Evolutionary conservation across 176 grass and related monocot species (phyloP).

Genomic region (Triticum aestivum): IWGSC_CS_RefSeq_v2.1 NC_057798.1:45483547-45484046

Average conservation of each 20-base stretch:
- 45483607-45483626: conserved; percentile 1
- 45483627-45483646: background rate
- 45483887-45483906: too few species aligned
- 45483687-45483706: background rate
- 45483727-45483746: background rate
- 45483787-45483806: background rate
- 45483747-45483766: background rate
- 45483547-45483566: conserved; percentile 53
- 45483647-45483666: background rate
- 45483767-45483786: background rate
- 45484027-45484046: conserved; percentile 49
- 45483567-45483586: background rate
- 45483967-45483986: background rate
- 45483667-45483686: conserved; percentile 16
- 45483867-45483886: conserved; percentile 1
- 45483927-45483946: background rate
- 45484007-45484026: conserved; percentile 25
- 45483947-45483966: background rate
- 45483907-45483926: background rate
- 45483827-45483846: background rate
- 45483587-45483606: background rate
- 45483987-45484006: background rate
- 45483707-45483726: background rate
- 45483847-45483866: background rate
- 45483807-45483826: background rate